phyloP scores from a whole-genome alignment of 768 basidiomycete species.

The Mycena floridula region DNA sequence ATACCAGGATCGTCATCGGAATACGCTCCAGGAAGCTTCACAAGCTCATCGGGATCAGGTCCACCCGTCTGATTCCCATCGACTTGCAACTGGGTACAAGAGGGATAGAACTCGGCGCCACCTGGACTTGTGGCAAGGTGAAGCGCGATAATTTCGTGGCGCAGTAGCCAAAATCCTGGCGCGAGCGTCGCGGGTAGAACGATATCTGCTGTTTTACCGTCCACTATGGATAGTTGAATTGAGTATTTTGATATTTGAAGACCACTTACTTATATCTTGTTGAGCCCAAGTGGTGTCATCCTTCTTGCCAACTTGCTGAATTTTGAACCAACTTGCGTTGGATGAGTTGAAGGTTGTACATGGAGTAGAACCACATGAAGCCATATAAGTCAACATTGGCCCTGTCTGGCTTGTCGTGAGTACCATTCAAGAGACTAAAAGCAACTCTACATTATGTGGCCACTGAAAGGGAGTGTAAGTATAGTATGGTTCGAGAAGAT shows the following conservation, averaged over 20 bases:
- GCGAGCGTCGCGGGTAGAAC: constrained; percentile 26
- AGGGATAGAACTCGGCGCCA: constrained; percentile 52
- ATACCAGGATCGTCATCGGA: constrained; percentile 44
- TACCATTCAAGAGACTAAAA: no score
- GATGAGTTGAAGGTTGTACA: constrained; percentile 36
- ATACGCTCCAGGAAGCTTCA: constrained; percentile 47
- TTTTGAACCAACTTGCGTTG: constrained; percentile 44
- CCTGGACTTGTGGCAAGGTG: constrained; percentile 35
- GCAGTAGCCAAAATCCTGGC: constrained; percentile 42
- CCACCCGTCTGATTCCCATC: constrained; percentile 26
- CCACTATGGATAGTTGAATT: constrained; percentile 15
- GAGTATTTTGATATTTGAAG: neutral
- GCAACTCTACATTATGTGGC: constrained; percentile 42
- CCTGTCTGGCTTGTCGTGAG: no score
- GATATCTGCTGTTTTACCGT: constrained; percentile 22
- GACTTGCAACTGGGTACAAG: constrained; percentile 36
- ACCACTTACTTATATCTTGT: constrained; percentile 25
- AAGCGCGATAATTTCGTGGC: constrained; percentile 48
- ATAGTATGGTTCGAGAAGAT: neutral
- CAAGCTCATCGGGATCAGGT: constrained; percentile 25
- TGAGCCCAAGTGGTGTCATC: constrained; percentile 28
- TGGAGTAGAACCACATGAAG: constrained; percentile 30
- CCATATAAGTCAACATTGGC: constrained; percentile 47
- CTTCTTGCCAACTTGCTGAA: constrained; percentile 26
- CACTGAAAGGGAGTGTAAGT: constrained; percentile 23